Conservation (phyloP, 2,329 filamentous ascomycete genomes). For the Beauveria rudraprayagi region DNA sequence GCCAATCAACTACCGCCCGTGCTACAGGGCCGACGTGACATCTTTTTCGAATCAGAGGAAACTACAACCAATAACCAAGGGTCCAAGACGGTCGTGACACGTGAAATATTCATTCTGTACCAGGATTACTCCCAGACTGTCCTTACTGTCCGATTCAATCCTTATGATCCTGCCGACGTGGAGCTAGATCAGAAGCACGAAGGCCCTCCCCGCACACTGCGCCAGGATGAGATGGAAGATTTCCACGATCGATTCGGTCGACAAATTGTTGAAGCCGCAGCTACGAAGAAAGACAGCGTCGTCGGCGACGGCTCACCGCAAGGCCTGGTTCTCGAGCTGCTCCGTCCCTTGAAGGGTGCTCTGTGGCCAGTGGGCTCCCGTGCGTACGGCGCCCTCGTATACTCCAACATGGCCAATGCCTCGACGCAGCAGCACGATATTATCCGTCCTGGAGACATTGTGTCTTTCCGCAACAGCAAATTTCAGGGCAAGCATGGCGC, state of each 20-base stretch:
- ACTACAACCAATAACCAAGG: slow-evolving; percentile 60
- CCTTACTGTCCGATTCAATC: slow-evolving; percentile 72
- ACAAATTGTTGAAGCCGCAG: slow-evolving; percentile 63
- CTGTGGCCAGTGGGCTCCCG: slow-evolving; percentile 80
- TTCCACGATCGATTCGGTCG: slow-evolving; percentile 75
- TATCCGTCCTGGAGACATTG: slow-evolving; percentile 86
- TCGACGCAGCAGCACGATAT: slow-evolving; percentile 85
- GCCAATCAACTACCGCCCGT: slow-evolving; percentile 70
- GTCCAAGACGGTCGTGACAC: slow-evolving; percentile 63
- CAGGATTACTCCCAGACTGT: slow-evolving; percentile 95
- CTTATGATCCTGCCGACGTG: slow-evolving; percentile 63
- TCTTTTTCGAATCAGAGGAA: slow-evolving; percentile 77
- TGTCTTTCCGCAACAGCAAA: slow-evolving; percentile 83
- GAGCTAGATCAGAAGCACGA: slow-evolving; percentile 81
- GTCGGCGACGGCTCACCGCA: slow-evolving; percentile 80
- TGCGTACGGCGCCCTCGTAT: slow-evolving; percentile 85
- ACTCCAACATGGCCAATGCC: slow-evolving; percentile 91
- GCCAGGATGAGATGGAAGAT: slow-evolving; percentile 88
- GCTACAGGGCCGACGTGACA: slow-evolving; percentile 74
- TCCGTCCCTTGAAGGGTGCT: slow-evolving; percentile 64
- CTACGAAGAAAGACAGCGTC: slow-evolving; percentile 65
- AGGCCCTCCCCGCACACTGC: slow-evolving; percentile 66
- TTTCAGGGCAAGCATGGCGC: slow-evolving; percentile 94
- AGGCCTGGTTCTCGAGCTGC: slow-evolving; percentile 68
- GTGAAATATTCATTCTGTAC: slow-evolving; percentile 81